Evolutionary conservation across 805 yeast genomes (phyloP).

Genomic region (Metschnikowia cerradonensis): DNA sequence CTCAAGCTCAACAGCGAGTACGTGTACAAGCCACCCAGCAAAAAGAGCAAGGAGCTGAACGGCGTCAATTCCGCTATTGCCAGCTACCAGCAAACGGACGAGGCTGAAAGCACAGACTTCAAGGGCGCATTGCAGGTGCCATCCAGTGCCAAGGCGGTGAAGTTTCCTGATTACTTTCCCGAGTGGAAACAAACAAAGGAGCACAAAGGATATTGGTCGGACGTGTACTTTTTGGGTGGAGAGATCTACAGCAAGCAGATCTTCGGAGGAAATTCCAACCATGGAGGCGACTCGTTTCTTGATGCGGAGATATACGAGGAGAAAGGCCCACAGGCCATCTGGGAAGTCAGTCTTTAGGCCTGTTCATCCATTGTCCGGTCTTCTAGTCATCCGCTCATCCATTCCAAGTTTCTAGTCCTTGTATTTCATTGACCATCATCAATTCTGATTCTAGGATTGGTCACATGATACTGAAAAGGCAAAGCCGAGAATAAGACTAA

Average conservation of each 20-base stretch:
- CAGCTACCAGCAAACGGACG: conserved; percentile 43
- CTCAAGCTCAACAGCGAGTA: conserved; percentile 55
- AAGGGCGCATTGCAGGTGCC: conserved; percentile 64
- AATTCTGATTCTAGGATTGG: too few relatives aligned
- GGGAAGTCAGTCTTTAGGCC: conserved; percentile 48
- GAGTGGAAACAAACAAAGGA: conserved; percentile 74
- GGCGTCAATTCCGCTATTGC: conserved; percentile 38
- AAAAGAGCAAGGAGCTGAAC: conserved; percentile 21
- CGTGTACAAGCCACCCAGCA: conserved; percentile 37
- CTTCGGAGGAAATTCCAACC: conserved; percentile 55
- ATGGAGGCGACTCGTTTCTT: conserved; percentile 59
- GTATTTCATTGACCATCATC: too few relatives aligned
- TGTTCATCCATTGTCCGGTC: too few relatives aligned
- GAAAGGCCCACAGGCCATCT: conserved; percentile 75
- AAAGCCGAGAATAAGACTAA: too few relatives aligned
- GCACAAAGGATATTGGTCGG: conserved; percentile 59
- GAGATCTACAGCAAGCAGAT: conserved; percentile 84
- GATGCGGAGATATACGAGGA: conserved; percentile 69
- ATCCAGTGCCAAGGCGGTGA: conserved; percentile 60
- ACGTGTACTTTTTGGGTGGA: conserved; percentile 78
- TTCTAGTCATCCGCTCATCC: too few relatives aligned
- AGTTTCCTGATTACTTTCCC: conserved; percentile 87
- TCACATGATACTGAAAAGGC: too few relatives aligned
- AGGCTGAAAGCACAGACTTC: conserved; percentile 17
- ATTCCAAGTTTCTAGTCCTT: too few relatives aligned